Evolutionary conservation across 163 green algal species (phyloP).

Genomic region (Scenedesmus sp.): DNA sequence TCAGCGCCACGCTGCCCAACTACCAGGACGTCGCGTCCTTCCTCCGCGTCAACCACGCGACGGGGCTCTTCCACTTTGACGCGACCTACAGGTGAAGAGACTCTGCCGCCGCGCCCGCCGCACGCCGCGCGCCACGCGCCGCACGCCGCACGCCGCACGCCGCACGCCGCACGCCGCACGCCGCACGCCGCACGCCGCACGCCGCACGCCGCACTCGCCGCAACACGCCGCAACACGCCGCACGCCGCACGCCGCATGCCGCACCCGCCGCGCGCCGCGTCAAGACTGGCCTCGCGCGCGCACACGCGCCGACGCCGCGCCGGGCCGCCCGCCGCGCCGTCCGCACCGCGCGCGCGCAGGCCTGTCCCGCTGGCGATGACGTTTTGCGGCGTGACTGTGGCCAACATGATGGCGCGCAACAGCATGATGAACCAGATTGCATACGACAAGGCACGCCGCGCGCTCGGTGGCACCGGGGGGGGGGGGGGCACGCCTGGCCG

Average conservation of each 20-base stretch:
- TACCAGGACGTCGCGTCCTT: conserved; percentile 93
- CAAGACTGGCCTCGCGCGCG: too few relatives aligned
- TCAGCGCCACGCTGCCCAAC: conserved; percentile 98
- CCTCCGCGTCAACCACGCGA: conserved; percentile 62
- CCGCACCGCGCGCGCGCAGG: conserved; percentile 51
- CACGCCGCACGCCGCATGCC: too few relatives aligned
- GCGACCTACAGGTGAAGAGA: conserved; percentile 89
- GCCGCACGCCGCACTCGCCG: too few relatives aligned
- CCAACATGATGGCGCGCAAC: conserved; percentile 81
- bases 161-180: too few relatives aligned
- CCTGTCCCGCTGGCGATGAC: conserved; percentile 92
- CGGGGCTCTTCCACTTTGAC: conserved; percentile 97
- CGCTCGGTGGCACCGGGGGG: too few relatives aligned
- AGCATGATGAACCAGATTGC: conserved; percentile 93
- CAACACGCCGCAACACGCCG: too few relatives aligned
- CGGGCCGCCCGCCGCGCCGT: neutral
- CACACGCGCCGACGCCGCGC: neutral
- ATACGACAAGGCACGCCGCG: conserved; percentile 94
- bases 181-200: too few relatives aligned
- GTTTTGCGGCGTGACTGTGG: conserved; percentile 94
- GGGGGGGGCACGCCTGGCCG: too few relatives aligned
- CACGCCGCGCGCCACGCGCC: too few relatives aligned
- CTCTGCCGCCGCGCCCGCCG: too few relatives aligned
- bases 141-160: too few relatives aligned
- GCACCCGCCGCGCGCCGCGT: too few relatives aligned